Evolutionary conservation across 2,329 filamentous ascomycete genomes (phyloP), one percentile per base, ranked within the genome.

Genomic region (Cladosporium sp.): DNA sequence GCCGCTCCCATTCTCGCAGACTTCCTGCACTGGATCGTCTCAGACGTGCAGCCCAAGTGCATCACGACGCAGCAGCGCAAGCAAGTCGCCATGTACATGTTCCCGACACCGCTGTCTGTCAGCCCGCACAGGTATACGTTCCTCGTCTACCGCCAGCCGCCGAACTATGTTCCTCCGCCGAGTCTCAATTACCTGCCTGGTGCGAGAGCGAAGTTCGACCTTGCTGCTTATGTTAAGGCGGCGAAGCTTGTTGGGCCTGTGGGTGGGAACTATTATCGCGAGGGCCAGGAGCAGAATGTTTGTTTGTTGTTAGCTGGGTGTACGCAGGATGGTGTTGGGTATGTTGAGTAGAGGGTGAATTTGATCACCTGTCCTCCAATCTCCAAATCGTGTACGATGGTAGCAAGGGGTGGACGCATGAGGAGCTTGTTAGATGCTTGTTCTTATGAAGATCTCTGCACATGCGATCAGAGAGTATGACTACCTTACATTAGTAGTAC

Each of bases 71-170:
- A 72, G 63, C 21, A 43, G 7, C 65, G 66, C 49, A 64, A 63
- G 48, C 66, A 61, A 4, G 61, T 72, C 6, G 67, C 68, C 2
- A 36, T 57, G 13, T 70, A 73, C 65, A 63, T 65, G 66, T 51
- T 49, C 23, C 66, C 65, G 6, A 72, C 68, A 5, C 69, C 71
- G 2, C 65, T 70, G 21, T 68, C 66, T 18, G 59, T 71, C 16
- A 59, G 66, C 0, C 46, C 66, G 2, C 71, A 72, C 49, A 62
- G 68, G 25, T 73, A 72, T 53, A 70, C 70, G 2, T 67, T 73
- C 63, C 61, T 72, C 28, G 65, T 72, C 30, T 72, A 72, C 58
- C 67, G 71, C n/a, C 71, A 72, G 58, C 70, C 70, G 34, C 53
- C 67, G 13, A 65, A 66, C 59, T 72, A 70, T 57, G 64, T 66